Evolutionary conservation across 805 yeast species (phyloP), one percentile per base, ranked within the genome.

Genomic region (Suhomyces canberraensis): DNA sequence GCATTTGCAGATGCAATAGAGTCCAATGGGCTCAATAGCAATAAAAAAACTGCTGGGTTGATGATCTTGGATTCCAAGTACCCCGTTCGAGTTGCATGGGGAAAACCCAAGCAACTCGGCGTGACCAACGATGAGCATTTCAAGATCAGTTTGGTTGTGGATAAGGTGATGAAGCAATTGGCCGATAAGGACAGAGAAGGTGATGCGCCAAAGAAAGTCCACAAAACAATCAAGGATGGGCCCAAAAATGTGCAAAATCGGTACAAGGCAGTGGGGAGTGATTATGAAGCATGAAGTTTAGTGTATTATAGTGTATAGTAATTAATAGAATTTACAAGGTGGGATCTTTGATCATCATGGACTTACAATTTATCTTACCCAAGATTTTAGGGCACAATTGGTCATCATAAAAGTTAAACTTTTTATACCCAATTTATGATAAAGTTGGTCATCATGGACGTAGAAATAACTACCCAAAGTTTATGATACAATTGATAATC

Each of bases 1-100:
- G 45, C 40, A 3, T 61, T 62, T 40, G 66, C 66, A 1, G 31
- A 38, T 8, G 20, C 49, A 4, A 44, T 65, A 9, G 22, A 31
- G 3, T 32, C 21, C 3, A 54, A 57, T 25, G 67, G 61, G 3
- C 41, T 55, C 35, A 63, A 61, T 41, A 28, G 31, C 16, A 56
- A 55, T 29, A 42, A 40, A 9, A 22, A 36, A 16, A 57, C 66
- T 0, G 62, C 72, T 1, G 72, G 66, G 1, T 44, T 66, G 33
- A 34, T 64, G 16, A 22, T 65, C 7, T 37, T 67, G 2, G 63
- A 56, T 4, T 48, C 52, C 7, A 55, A 50, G 35, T 53, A 60
- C 34, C 83, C 83, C 3, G 35, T 79, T 17, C 51, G 84, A 32
- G 66, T 77, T 1, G 61, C 71, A 27, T 79, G 84, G 82, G 79